Evolutionary conservation across 768 basidiomycete species (phyloP).

Genomic region (Steccherinum ochraceum): DNA sequence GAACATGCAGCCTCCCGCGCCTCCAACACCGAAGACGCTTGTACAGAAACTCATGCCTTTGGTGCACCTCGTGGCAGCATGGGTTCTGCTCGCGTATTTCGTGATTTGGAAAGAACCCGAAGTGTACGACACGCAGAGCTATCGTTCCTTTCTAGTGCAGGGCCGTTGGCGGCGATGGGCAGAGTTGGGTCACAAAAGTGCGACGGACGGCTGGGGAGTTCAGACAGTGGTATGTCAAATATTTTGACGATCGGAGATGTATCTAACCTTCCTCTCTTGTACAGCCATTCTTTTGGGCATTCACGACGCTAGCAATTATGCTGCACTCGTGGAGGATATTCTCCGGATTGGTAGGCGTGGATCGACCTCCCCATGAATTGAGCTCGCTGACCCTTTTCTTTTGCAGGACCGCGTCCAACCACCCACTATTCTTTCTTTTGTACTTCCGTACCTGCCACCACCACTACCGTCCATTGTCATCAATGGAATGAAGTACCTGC

Average conservation of each 20-base stretch:
- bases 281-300: constrained; percentile 82
- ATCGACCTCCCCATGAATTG: neutral
- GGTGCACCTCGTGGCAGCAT: constrained; percentile 57
- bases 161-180: constrained; percentile 59
- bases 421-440: constrained; percentile 52
- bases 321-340: constrained; percentile 72
- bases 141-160: constrained; percentile 26
- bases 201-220: constrained; percentile 39
- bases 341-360: constrained; percentile 51
- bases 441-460: constrained; percentile 59
- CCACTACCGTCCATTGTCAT: constrained; percentile 58
- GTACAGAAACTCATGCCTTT: constrained; percentile 60
- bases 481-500: constrained; percentile 59
- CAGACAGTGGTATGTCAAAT: constrained; percentile 53
- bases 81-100: constrained; percentile 63
- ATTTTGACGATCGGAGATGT: constrained; percentile 1
- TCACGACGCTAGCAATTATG: constrained; percentile 63
- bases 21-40: constrained; percentile 30
- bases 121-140: constrained; percentile 32
- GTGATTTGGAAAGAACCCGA: constrained; percentile 60
- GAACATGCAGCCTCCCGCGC: constrained; percentile 2
- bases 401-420: constrained; percentile 51
- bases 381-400: neutral
- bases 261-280: neutral
- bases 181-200: constrained; percentile 36